Percentiles rank a stretch among this genome's conserved stretches.
phyloP scores from a whole-genome alignment of 1,284 basidiomycete species.

The Boletellus sp. region DNA sequence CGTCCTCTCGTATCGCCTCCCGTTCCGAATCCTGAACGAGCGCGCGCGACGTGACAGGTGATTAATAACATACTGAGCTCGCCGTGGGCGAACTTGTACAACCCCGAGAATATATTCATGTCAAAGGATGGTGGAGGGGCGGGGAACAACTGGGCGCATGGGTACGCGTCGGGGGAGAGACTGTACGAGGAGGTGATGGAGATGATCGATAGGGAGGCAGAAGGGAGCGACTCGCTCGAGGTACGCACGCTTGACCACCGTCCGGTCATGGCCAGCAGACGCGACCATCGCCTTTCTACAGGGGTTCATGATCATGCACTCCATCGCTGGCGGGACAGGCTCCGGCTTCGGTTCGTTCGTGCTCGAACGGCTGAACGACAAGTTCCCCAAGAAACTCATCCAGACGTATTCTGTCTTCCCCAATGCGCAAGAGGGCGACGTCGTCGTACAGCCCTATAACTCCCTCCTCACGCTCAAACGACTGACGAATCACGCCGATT shows the following conservation, averaged over 20 bases:
- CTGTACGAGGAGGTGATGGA: conserved; percentile 98
- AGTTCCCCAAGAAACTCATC: conserved; percentile 98
- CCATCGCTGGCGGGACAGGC: conserved; percentile 97
- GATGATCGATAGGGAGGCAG: conserved; percentile 98
- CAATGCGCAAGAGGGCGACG: conserved; percentile 86
- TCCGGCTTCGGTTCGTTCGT: conserved; percentile 97
- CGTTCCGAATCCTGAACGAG: not conserved
- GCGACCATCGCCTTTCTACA: conserved; percentile 33
- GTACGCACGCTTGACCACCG: conserved; percentile 41
- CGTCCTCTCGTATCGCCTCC: conserved; percentile 27
- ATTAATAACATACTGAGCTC: conserved; percentile 93
- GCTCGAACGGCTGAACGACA: conserved; percentile 94
- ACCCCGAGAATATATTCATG: conserved; percentile 96
- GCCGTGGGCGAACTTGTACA: conserved; percentile 92
- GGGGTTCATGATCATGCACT: conserved; percentile 99
- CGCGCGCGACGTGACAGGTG: conserved; percentile 53
- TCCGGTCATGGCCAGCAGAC: not conserved
- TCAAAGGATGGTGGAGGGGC: conserved; percentile 96
- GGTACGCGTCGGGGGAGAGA: conserved; percentile 85
- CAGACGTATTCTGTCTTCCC: conserved; percentile 99
- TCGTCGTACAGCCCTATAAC: conserved; percentile 99
- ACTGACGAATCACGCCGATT: conserved; percentile 94
- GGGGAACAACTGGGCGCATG: conserved; percentile 98
- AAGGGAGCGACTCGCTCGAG: conserved; percentile 96
- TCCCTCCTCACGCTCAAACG: conserved; percentile 92